Conservation (phyloP, 2,329 filamentous ascomycete genomes). For the Aspergillus unguis region DNA sequence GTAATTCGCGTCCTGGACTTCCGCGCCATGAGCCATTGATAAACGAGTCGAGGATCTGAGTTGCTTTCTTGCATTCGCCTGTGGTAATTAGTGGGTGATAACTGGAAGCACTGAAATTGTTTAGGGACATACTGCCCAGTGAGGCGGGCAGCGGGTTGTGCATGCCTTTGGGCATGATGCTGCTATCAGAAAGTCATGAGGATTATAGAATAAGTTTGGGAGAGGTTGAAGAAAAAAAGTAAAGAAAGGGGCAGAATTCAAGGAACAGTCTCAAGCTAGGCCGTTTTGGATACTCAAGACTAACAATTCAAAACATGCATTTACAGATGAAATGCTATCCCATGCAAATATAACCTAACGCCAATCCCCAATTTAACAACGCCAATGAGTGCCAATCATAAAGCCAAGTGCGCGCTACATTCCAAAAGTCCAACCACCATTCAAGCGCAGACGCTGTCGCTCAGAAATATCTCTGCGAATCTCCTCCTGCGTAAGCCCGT, state of each 20-base stretch:
- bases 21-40: constrained; percentile 87
- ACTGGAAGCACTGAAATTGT: background rate
- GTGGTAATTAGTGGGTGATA: background rate
- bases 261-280: too few relatives aligned
- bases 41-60: constrained; percentile 89
- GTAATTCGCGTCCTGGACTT: constrained; percentile 91
- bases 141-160: constrained; percentile 46
- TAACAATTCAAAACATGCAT: too few relatives aligned
- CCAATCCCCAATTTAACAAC: constrained; percentile 2
- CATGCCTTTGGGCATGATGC: constrained; percentile 21
- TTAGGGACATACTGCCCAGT: constrained; percentile 39
- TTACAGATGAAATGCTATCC: background rate
- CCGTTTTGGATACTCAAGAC: too few relatives aligned
- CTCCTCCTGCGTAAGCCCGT: constrained; percentile 83
- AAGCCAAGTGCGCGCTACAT: constrained; percentile 24
- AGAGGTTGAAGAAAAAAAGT: background rate
- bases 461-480: constrained; percentile 75
- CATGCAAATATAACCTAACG: constrained; percentile 1
- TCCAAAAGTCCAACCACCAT: constrained; percentile 81
- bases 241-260: background rate
- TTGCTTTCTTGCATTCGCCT: constrained; percentile 96
- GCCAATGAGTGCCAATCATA: background rate
- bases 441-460: constrained; percentile 71
- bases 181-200: background rate
- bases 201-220: background rate